Evolutionary conservation across 257 asterid species (phyloP), one percentile per base, ranked within the genome.

Genomic region (Penstemon eatonii): DNA sequence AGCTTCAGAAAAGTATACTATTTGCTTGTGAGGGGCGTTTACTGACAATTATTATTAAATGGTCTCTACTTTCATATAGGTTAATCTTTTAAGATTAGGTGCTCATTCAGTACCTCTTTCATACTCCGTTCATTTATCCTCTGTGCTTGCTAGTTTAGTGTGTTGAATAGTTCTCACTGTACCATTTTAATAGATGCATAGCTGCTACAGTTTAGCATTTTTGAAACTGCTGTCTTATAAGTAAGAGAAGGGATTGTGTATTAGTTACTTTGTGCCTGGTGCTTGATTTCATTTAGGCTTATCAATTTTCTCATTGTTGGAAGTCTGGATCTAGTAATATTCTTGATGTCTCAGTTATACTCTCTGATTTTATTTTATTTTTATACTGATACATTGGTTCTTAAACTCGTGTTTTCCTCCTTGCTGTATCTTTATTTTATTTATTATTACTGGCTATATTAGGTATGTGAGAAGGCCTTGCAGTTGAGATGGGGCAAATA

Each of bases 391-490:
- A 33, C 37, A 65, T 15, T 10, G n/a, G 18, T 65, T 54, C 47
- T 46, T 38, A 37, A 55, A 51, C 66, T 56, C 56, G 6, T 59
- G 61, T 4, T 55, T 51, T 66, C 52, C 15, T 65, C 67, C 77
- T 68, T 12, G 54, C 63, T 47, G 63, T 45, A 38, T 44, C 53
- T 45, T 38, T 54, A 38, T 6, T 40, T 13, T n/a, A 67, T 46
- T 67, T 13, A 36, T 67, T 67, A 65, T 25, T 25, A 15, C 60
- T 15, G 3, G 8, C 58, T 65, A 64, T 66, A 52, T 73, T 82
- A 91, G 97, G 95, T 92, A 65, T 87, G 92, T 82, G 73, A 79
- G 52, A 75, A 75, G 25, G 96, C 97, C 56, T 75, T 83, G 56
- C 74, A 77, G 18, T 63, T 77, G 75, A 86, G 96, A 66, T 68